Evolutionary conservation across 768 basidiomycete species (phyloP), one percentile per base, ranked within the genome.

Genomic region (Lactifluus volemus): DNA sequence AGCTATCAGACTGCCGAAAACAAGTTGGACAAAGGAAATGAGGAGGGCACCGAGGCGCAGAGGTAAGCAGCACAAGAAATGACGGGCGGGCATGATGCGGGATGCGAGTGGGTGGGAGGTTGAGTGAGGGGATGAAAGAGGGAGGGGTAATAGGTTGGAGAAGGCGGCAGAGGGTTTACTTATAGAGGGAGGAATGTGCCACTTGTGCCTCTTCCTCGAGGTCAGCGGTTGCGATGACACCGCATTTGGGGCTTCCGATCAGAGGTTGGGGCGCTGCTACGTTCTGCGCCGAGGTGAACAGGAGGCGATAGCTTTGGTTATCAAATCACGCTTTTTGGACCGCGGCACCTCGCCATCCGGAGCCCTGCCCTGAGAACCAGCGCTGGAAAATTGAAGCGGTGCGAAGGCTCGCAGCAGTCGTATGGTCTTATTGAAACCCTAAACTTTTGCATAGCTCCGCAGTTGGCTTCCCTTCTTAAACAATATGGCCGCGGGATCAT

Each of bases 21-120:
- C 9, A 12, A 61, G 36, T 59, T 66, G 65, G 48, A 11, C 5
- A 21, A 54, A 8, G 41, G 63, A 61, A 44, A 66, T 61, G 21
- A 66, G 55, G 2, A 65, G 39, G 30, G 64, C 60, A 9, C 65
- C 65, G n/a, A 66, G 54, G 38, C 65, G 59, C 47, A 66, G 21
- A 47, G 65, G 65, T 17, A 66, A 17, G 36, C 65, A 65, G 41
- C 60, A 65, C 38, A 57, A 52, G 42, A 64, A 66, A 51, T 64
- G 59, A 15, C 50, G 65, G 47, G 64, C 62, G 25, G 30, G 21
- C 64, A 65, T 65, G 55, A 14, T 39, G 3, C 5, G 14, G 1
- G 49, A 7, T 12, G 25, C 8, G 15, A 25, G 25, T 11, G 44
- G 14, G 36, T 29, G 1, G 38, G 36, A 9, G 21, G 32, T 32